Evolutionary conservation across 371 early-diverging fungal species (phyloP).

Genomic region (Circinella umbellata): DNA sequence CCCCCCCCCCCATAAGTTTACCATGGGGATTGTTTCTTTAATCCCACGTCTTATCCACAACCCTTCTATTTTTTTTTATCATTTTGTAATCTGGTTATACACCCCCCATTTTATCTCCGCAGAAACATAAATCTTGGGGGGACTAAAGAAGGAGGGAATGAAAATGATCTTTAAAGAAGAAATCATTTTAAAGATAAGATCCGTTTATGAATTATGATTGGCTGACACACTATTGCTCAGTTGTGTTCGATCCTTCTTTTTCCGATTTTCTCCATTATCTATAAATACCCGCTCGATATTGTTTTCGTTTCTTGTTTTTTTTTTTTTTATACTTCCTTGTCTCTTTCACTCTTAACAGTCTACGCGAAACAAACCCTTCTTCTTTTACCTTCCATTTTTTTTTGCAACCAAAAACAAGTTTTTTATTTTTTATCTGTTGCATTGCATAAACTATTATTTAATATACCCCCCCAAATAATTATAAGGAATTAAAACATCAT

Average conservation of each 20-base stretch:
- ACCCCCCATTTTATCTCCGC: too few species aligned
- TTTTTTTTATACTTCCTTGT: not conserved
- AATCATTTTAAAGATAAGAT: constrained; percentile 12
- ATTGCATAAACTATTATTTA: not conserved
- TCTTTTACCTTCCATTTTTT: too few species aligned
- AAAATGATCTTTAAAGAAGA: not conserved
- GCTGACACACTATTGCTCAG: constrained; percentile 15
- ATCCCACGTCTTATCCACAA: too few species aligned
- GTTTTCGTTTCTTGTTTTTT: not conserved
- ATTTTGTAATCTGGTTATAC: too few species aligned
- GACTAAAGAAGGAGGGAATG: not conserved
- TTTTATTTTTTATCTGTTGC: too few species aligned
- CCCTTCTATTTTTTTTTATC: too few species aligned
- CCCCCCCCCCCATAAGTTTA: too few species aligned
- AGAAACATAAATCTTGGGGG: too few species aligned
- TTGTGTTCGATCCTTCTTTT: constrained; percentile 10
- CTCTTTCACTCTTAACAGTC: not conserved
- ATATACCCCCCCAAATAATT: not conserved
- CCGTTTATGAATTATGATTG: constrained; percentile 7
- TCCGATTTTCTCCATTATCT: constrained; percentile 8
- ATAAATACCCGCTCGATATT: not conserved
- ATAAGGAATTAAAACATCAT: not conserved
- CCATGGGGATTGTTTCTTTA: too few species aligned
- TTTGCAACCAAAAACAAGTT: too few species aligned
- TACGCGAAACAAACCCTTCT: not conserved